These are phyloP conservation scores for Saccharum spontaneum DNA, from an alignment of 176 grass and related monocot species.

Conservation along the genomic window DNA sequence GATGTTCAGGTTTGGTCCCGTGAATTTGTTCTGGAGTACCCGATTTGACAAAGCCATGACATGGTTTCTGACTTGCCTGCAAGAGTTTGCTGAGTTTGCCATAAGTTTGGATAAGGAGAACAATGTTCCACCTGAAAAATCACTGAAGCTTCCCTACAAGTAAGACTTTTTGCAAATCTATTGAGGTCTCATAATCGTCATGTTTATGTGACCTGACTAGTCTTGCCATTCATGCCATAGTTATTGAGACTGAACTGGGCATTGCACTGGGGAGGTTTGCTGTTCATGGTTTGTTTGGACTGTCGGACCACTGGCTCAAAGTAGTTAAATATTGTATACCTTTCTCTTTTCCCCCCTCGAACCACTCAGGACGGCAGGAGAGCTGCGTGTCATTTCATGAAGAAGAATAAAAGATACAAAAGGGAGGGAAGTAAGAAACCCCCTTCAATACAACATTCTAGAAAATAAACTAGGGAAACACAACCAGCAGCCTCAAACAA, in stretches of 20 bases:
- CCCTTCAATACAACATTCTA: not conserved
- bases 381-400: not conserved
- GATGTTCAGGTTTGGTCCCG: constrained; percentile 87
- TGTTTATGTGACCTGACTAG: not conserved
- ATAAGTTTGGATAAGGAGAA: constrained; percentile 81
- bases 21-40: constrained; percentile 99
- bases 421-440: not conserved
- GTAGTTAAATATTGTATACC: not conserved
- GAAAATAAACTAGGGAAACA: not conserved
- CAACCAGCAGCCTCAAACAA: not conserved
- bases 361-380: not conserved
- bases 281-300: not conserved
- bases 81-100: constrained; percentile 91
- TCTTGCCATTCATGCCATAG: not conserved
- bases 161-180: constrained; percentile 38
- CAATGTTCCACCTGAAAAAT: constrained; percentile 88
- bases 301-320: not conserved
- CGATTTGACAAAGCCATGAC: constrained; percentile 98
- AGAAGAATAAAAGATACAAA: not conserved
- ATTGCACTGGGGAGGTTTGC: not conserved
- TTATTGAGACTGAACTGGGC: not conserved
- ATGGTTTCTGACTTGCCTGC: constrained; percentile 90
- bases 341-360: not conserved
- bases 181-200: not conserved
- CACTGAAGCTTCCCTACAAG: constrained; percentile 94